Percentiles rank a stretch among this genome's conserved stretches.
These are phyloP conservation scores for Candida orba DNA, from an alignment of 805 yeast species.

Conservation along the genomic window DNA sequence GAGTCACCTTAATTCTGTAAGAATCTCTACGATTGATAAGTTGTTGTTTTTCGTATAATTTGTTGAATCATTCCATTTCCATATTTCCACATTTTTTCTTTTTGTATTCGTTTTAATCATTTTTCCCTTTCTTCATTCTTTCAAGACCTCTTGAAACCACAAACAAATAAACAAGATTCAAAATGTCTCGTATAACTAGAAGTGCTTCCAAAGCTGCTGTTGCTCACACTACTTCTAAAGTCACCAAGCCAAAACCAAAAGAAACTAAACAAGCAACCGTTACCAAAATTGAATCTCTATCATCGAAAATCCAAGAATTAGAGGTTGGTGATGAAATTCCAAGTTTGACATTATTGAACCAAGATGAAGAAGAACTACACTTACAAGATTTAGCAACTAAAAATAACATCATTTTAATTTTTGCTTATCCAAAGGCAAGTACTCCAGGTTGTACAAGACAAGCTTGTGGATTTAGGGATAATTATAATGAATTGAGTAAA, in stretches of 20 bases:
- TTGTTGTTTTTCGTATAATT: no score
- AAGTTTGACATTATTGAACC: conserved; percentile 53
- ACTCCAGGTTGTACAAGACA: conserved; percentile 98
- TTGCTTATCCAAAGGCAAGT: conserved; percentile 86
- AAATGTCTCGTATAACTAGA: conserved; percentile 6
- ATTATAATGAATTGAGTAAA: conserved; percentile 44
- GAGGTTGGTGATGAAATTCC: conserved; percentile 63
- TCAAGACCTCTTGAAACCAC: no score
- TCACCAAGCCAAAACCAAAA: conserved; percentile 15
- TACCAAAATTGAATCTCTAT: conserved; percentile 2
- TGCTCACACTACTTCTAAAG: conserved; percentile 11
- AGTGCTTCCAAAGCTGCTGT: conserved; percentile 12
- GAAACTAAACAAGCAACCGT: conserved; percentile 14
- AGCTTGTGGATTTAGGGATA: conserved; percentile 80
- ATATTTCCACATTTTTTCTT: no score
- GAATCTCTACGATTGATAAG: no score
- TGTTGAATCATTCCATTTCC: no score
- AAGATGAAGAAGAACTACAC: conserved; percentile 58
- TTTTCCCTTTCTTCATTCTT: no score
- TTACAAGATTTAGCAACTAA: conserved; percentile 34
- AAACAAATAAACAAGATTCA: background rate
- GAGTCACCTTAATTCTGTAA: no score
- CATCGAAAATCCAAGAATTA: conserved; percentile 15
- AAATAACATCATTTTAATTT: conserved; percentile 43
- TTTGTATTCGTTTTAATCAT: no score